Evolutionary conservation across 331 rosid genomes (phyloP), one percentile per base, ranked within the genome.

Genomic region (Dryas integrifolia): DNA sequence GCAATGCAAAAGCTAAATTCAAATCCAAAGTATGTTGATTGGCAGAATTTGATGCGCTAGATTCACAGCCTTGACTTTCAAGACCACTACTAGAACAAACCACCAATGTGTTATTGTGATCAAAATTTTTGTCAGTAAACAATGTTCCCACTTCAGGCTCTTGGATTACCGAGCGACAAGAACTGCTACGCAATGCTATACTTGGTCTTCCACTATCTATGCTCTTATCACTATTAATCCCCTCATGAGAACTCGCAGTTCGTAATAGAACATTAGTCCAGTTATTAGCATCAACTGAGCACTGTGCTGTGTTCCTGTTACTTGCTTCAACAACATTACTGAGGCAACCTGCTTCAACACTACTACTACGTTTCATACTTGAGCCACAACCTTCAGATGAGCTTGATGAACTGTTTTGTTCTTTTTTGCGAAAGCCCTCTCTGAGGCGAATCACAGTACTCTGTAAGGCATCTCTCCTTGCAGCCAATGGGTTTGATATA

Each of bases 311-410:
- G 51, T 77, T 79, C 82, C 90, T 89, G 73, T 83, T 76, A 82
- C 80, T 83, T 72, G 87, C 77, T 73, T 94, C 98, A 72, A 83
- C 79, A 79, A 71, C 92, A 87, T 84, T 86, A 69, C 92, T 90
- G 68, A 87, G 86, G 77, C 85, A 89, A 78, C 96, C 85, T 3
- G 93, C 96, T 86, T 95, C 99, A 79, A 92, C 92, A 79, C 98
- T 95, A 75, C 99, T 90, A 79, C 99, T 95, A 18, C 87, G 93
- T 77, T 95, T 95, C 88, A 95, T 85, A 80, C 99, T 95, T 77
- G 99, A 95, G 77, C 97, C 98, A 77, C 98, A 95, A 62, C 98
- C 98, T 79, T 95, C 99, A 6, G 99, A 95, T 65, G 96, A 95
- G 89, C 93, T 88, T 63, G 98, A 92, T 74, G 99, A 95, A 85